phyloP scores from a whole-genome alignment of 2,329 filamentous ascomycete species.

The Tolypocladium inflatum region DNA sequence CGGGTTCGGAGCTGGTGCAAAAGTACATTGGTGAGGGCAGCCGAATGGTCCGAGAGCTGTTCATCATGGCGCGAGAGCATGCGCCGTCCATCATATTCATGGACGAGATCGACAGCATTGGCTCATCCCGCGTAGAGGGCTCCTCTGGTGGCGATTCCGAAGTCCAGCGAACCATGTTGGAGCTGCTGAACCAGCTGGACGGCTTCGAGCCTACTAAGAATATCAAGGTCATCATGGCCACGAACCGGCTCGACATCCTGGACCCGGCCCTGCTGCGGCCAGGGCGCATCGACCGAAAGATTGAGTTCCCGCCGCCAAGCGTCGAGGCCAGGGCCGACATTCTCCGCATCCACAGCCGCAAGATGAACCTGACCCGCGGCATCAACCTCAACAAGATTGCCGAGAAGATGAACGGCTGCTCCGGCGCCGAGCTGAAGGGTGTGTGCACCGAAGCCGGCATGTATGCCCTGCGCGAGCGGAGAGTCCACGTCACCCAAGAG shows the following conservation, averaged over 20 bases:
- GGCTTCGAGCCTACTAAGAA: conserved; percentile 99
- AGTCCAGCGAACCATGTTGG: conserved; percentile 97
- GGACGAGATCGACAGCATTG: conserved; percentile 99
- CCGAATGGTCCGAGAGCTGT: conserved; percentile 96
- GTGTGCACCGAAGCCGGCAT: conserved; percentile 98
- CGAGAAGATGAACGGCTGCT: conserved; percentile 99
- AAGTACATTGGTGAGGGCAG: conserved; percentile 99
- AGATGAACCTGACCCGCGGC: conserved; percentile 96
- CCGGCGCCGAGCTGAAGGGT: conserved; percentile 94
- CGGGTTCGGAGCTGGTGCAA: conserved; percentile 90
- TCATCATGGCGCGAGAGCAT: conserved; percentile 98
- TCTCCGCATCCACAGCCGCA: conserved; percentile 90
- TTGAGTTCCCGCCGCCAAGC: conserved; percentile 95
- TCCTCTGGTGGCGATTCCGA: conserved; percentile 94
- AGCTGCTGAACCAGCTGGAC: conserved; percentile 95
- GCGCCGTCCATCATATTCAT: conserved; percentile 99
- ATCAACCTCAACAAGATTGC: conserved; percentile 98
- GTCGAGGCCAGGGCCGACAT: conserved; percentile 97
- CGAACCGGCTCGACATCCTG: conserved; percentile 93
- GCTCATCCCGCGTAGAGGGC: conserved; percentile 91
- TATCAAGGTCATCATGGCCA: conserved; percentile 99
- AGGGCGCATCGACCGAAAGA: conserved; percentile 97
- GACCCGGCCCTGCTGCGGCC: conserved; percentile 90
- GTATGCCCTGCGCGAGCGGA: conserved; percentile 89
- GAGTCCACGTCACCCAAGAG: conserved; percentile 97